phyloP scores from a whole-genome alignment of 805 yeast species.

The Priceomyces haplophilus region DNA sequence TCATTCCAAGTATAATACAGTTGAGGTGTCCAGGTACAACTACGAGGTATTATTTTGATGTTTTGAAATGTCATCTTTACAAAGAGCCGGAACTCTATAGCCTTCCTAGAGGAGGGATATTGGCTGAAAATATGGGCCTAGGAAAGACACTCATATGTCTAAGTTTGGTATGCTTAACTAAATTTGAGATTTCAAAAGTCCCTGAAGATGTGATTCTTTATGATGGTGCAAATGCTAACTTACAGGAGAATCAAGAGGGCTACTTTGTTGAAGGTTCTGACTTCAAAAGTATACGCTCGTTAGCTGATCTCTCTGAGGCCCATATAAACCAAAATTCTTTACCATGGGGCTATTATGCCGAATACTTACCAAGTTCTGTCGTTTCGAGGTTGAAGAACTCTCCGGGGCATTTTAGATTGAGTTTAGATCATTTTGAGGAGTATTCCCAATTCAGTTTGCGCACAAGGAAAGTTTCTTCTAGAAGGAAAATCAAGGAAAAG shows the following conservation, averaged over 20 bases:
- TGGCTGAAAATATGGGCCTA: constrained; percentile 68
- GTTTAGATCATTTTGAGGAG: constrained; percentile 19
- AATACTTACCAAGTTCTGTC: constrained; percentile 45
- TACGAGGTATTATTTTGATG: constrained; percentile 33
- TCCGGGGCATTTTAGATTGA: constrained; percentile 47
- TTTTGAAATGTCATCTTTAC: constrained; percentile 25
- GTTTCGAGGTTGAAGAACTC: constrained; percentile 26
- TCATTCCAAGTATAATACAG: constrained; percentile 35
- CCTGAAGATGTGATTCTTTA: constrained; percentile 33
- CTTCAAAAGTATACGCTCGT: neutral
- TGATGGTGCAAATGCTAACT: constrained; percentile 6
- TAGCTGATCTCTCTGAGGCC: constrained; percentile 41
- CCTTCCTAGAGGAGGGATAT: constrained; percentile 58
- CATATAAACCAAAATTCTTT: constrained; percentile 46
- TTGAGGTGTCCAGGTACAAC: constrained; percentile 18
- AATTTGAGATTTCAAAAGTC: constrained; percentile 42
- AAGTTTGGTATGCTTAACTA: constrained; percentile 54
- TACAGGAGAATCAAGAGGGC: constrained; percentile 35
- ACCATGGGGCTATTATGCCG: constrained; percentile 53
- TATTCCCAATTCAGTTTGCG: constrained; percentile 18
- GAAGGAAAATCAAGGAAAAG: constrained; percentile 10
- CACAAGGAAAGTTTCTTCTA: constrained; percentile 16
- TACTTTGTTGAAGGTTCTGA: constrained; percentile 39
- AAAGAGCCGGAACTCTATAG: constrained; percentile 39
- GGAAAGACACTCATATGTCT: constrained; percentile 63